Base-by-base conservation (phyloP, 306 rosid genomes). In the Castanea mollissima region DNA sequence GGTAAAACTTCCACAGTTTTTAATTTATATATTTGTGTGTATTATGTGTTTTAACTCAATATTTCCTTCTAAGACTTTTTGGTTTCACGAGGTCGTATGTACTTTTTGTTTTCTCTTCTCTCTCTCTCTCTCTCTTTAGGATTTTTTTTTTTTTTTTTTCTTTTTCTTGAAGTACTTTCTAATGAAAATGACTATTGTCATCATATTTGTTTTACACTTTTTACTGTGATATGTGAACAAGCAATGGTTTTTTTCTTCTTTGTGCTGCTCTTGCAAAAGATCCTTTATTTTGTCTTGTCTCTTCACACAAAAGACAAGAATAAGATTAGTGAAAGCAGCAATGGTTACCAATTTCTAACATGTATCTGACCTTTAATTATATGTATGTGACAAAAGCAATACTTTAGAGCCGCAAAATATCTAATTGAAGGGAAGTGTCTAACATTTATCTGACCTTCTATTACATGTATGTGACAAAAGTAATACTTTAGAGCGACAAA, bases 1-100 rank as follows among this genome's bases (percentile, higher is more conserved):
- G 97, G 98, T 93, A 81, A 63, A 62, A 35, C 46, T 13, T 27
- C 29, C 51, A 27, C 0, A 62, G 8, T 14, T 13, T 29, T 13
- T 2, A 13, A 19, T 10, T 19, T 1, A 58, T 58, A 21, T 21
- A 25, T 49, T 3, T 10, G 54, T 49, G 54, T 49, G 54, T 49
- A 49, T 49, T 49, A 49, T 49, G 54, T 49, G 54, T 49, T 49
- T 49, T 49, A 49, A 49, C 54, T 49, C 54, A 12, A 49, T 49
- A 13, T 49, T 49, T 49, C 54, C 54, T 49, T 49, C 16, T 8
- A 41, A 41, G 65, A 12, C 16, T 59, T 59, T 59, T 59, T 59
- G 12, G 32, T 59, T 59, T 59, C 34, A 9, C 67, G 65, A 11
- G 65, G 65, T 23, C 65, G 25, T 23, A 21, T 23, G 65, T 25